Evolutionary conservation across 1,139 yeast genomes (phyloP), one percentile per base, ranked within the genome.

Genomic region (Magnusiomyces sp.): DNA sequence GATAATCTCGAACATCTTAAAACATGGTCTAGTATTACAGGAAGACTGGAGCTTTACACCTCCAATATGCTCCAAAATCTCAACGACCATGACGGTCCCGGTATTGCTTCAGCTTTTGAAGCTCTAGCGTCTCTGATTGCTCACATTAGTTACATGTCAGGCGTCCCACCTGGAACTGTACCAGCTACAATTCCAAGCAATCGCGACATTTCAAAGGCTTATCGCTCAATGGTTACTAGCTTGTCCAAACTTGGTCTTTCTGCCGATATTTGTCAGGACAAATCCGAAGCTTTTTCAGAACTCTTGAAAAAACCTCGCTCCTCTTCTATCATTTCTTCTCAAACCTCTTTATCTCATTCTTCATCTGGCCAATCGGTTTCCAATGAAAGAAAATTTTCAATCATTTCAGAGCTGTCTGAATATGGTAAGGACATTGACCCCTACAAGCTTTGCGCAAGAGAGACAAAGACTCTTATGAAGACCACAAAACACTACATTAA

Each of bases 81-180:
- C 40, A 43, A 45, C 45, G 43, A 42, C 33, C 52, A 51, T 43
- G 58, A 57, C 33, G 45, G 50, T 14, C 50, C 52, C 13, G 50
- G 52, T 14, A 46, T 57, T 34, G 53, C 49, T 5, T 40, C 44
- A 9, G 42, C 54, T n/a, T 57, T 51, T 47, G 55, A 55, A 20
- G 55, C 51, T 19, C 56, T 62, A 10, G 54, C 62, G 9, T 50
- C 56, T 23, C 50, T 56, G 13, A 51, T 60, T 29, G 63, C 60
- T 45, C 56, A 55, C 17, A 56, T 62, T 16, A 54, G 60, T 29
- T 49, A 59, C 17, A 54, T 58, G 46, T 57, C 63, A 0, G 65
- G 65, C 6, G 57, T 61, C 37, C 64, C 65, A 2, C 61, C 62
- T 10, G 64, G 64, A 13, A 55, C 64, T 1, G 52, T 55, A 20